Evolutionary conservation across 306 rosid genomes (phyloP).

Genomic region (Glycine latifolia): DNA sequence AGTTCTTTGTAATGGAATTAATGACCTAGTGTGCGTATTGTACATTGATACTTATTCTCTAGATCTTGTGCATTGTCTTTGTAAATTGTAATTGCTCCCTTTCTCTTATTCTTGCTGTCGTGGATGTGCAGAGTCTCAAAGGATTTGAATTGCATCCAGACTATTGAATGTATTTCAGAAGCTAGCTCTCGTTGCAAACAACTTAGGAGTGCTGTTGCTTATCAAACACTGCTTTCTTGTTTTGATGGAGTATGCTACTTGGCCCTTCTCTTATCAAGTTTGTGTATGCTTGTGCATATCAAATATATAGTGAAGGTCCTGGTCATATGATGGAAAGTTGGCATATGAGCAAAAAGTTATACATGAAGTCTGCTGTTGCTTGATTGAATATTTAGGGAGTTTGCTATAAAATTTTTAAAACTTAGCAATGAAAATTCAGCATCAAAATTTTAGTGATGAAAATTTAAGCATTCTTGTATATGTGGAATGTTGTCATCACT

Average conservation of each 20-base stretch:
- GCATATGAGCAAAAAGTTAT: too few species aligned
- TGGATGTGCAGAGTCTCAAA: slow-evolving; percentile 67
- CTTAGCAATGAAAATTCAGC: too few species aligned
- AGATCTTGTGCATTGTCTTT: too few species aligned
- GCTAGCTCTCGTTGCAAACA: slow-evolving; percentile 66
- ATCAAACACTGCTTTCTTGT: slow-evolving; percentile 71
- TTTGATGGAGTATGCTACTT: slow-evolving; percentile 65
- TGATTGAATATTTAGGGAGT: too few species aligned
- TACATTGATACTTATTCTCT: not conserved
- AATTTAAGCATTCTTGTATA: not conserved
- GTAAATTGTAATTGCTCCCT: too few species aligned
- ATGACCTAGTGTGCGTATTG: not conserved
- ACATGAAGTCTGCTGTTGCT: too few species aligned
- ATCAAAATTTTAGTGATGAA: not conserved
- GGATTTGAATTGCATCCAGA: slow-evolving; percentile 77
- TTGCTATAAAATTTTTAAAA: too few species aligned
- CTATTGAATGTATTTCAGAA: slow-evolving; percentile 80
- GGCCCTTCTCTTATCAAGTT: slow-evolving; percentile 33
- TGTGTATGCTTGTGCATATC: slow-evolving; percentile 15
- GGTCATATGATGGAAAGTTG: too few species aligned
- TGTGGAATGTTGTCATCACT: not conserved
- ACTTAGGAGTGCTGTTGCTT: slow-evolving; percentile 72
- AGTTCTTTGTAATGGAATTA: not conserved
- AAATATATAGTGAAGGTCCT: not conserved
- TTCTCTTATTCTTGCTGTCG: slow-evolving; percentile 18